A percentile compares a stretch with the other conserved stretches of the same genome.
phyloP scores from a whole-genome alignment of 352 stramenopile species.

The Elongisporangium anandrum region DNA sequence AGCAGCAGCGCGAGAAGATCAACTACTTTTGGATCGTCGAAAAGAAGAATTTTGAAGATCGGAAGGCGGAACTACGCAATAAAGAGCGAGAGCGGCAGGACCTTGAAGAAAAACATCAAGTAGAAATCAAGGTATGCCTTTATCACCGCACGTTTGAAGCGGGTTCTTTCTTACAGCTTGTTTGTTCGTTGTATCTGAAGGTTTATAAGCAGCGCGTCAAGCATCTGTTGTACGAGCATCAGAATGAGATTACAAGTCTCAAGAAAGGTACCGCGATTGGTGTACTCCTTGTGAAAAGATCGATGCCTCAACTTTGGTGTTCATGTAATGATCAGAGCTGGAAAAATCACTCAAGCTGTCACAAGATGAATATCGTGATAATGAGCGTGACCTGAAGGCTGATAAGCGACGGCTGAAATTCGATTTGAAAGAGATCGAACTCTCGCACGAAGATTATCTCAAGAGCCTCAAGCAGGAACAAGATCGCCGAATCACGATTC shows the following conservation, averaged over 20 bases:
- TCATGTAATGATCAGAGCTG: slow-evolving; percentile 37
- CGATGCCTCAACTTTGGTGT: neutral
- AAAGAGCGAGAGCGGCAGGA: slow-evolving; percentile 95
- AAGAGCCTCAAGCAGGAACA: slow-evolving; percentile 92
- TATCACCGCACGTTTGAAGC: too few relatives aligned
- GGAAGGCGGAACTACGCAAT: slow-evolving; percentile 89
- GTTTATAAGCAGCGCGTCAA: slow-evolving; percentile 97
- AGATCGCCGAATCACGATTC: slow-evolving; percentile 87
- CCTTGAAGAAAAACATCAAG: slow-evolving; percentile 93
- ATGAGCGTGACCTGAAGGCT: slow-evolving; percentile 85
- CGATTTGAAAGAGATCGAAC: slow-evolving; percentile 90
- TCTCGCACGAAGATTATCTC: slow-evolving; percentile 91
- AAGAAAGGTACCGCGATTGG: slow-evolving; percentile 60
- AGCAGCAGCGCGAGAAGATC: slow-evolving; percentile 94
- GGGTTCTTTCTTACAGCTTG: neutral
- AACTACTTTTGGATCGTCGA: slow-evolving; percentile 98
- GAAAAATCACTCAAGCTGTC: slow-evolving; percentile 88
- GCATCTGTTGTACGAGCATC: slow-evolving; percentile 93
- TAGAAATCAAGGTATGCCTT: slow-evolving; percentile 89
- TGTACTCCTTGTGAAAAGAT: neutral
- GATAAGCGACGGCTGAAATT: slow-evolving; percentile 88
- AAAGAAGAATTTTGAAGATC: slow-evolving; percentile 95
- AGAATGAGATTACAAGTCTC: slow-evolving; percentile 88
- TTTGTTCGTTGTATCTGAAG: slow-evolving; percentile 11
- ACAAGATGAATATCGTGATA: slow-evolving; percentile 88